Conservation (phyloP, 1,284 basidiomycete genomes). For the Takashimella koratensis region DNA sequence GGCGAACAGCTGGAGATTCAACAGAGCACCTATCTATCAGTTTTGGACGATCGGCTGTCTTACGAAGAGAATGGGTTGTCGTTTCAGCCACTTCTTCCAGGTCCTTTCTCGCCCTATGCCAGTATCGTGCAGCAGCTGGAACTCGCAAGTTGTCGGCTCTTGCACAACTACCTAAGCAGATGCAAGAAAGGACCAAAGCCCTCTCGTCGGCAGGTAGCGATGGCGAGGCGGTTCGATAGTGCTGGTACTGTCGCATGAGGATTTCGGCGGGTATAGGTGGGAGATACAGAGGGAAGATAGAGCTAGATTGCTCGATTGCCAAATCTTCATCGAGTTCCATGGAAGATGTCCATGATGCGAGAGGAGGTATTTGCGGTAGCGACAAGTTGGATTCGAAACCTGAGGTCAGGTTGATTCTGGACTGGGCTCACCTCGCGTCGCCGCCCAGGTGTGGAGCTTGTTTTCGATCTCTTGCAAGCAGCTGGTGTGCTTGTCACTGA, state of each 20-base stretch:
- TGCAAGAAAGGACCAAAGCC: neutral
- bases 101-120: neutral
- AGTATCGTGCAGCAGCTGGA: neutral
- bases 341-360: neutral
- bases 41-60: neutral
- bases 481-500: neutral
- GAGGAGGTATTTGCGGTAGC: neutral
- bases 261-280: neutral
- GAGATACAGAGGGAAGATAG: neutral
- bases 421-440: neutral
- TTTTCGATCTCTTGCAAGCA: neutral
- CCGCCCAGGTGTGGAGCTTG: neutral
- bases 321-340: neutral
- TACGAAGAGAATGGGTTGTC: neutral
- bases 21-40: conserved; percentile 19
- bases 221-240: neutral
- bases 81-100: neutral
- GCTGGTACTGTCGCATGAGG: neutral
- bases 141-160: neutral
- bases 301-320: neutral
- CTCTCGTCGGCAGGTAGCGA: neutral
- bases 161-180: neutral
- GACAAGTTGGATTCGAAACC: neutral
- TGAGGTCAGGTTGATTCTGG: neutral
- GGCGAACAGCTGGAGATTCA: conserved; percentile 23